A percentile compares a stretch with the other conserved stretches of the same genome.
Evolutionary conservation across 768 basidiomycete species (phyloP).

Genomic region (Tubosaeta sp.): DNA sequence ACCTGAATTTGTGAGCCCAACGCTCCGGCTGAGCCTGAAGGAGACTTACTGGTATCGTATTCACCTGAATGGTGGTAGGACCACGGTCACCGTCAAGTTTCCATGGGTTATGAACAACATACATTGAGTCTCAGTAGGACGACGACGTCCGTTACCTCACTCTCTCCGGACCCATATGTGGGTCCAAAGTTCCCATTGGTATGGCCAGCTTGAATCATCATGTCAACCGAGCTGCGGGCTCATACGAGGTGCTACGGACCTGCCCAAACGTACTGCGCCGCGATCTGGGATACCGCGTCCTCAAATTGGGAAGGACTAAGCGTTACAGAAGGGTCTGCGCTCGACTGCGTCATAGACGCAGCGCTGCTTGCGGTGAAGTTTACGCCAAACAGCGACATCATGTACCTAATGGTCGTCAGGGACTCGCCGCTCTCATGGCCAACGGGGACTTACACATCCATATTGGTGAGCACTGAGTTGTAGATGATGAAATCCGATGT

Average conservation of each 20-base stretch:
- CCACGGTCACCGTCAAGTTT: not conserved
- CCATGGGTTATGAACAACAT: not conserved
- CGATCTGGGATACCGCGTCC: no score
- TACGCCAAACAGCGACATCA: not conserved
- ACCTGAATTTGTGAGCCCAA: not conserved
- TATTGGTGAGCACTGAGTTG: not conserved
- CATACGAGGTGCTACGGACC: not conserved
- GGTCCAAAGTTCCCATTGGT: not conserved
- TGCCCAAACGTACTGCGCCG: no score
- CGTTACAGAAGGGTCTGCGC: no score
- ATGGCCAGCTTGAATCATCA: not conserved
- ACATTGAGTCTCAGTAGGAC: not conserved
- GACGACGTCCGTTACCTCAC: not conserved
- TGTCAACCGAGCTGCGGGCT: not conserved
- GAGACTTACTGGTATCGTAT: not conserved
- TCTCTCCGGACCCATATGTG: not conserved
- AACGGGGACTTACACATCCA: not conserved
- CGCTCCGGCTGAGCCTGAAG: no score
- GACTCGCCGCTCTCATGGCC: not conserved
- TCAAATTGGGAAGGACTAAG: no score
- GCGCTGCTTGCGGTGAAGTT: not conserved
- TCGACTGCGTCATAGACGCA: no score
- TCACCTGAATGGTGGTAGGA: not conserved
- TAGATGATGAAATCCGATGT: no score
- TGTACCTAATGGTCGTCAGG: not conserved